Conservation (phyloP, 306 rosid species). For the Begonia fuchsioides region DNA sequence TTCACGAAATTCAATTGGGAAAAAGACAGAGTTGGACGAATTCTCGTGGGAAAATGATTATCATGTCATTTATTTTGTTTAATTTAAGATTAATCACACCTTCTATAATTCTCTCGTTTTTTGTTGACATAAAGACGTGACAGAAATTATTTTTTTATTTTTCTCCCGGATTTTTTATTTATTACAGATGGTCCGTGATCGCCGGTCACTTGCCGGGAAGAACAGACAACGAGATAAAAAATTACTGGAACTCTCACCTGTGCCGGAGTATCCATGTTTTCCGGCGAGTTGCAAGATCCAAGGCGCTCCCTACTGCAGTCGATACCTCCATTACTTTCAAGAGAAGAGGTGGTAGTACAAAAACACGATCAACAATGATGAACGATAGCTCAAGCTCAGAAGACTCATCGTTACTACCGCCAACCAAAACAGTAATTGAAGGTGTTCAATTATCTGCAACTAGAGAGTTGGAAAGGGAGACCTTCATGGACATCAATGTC, state of each 20-base stretch:
- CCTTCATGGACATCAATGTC: not conserved
- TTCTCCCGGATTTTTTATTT: not conserved
- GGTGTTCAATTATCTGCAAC: slow-evolving; percentile 10
- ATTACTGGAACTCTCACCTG: slow-evolving; percentile 79
- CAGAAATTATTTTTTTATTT: too few relatives aligned
- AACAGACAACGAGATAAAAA: slow-evolving; percentile 89
- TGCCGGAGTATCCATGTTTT: slow-evolving; percentile 41
- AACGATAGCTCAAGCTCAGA: slow-evolving; percentile 4
- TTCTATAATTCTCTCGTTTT: too few relatives aligned
- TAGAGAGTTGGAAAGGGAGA: slow-evolving; percentile 17
- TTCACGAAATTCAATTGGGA: too few relatives aligned
- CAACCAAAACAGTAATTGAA: not conserved
- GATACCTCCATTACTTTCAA: not conserved
- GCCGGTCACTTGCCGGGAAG: slow-evolving; percentile 74
- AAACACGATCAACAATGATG: not conserved
- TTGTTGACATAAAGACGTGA: too few relatives aligned
- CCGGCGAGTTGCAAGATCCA: not conserved
- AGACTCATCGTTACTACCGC: not conserved
- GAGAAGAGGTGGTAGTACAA: slow-evolving; percentile 28
- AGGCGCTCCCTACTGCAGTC: not conserved
- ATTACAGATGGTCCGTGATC: slow-evolving; percentile 70
- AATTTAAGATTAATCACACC: too few relatives aligned
- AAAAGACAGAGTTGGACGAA: too few relatives aligned
- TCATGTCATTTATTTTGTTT: too few relatives aligned
- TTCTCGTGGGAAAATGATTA: too few relatives aligned